phyloP scores from a whole-genome alignment of 768 basidiomycete genomes.

The Leccinellum luteum region DNA sequence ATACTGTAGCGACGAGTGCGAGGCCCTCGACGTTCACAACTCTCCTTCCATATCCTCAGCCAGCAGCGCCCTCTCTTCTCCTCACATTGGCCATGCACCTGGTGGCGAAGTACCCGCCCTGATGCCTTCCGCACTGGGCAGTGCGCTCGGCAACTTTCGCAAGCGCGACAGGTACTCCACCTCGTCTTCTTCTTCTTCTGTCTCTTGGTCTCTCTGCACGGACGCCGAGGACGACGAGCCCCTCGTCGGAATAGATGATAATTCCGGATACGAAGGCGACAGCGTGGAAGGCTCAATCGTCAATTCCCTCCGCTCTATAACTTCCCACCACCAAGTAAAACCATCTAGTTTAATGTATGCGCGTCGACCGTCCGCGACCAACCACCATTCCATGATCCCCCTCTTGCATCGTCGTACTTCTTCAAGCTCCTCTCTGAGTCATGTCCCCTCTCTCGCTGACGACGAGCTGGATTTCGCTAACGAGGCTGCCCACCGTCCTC shows the following conservation, averaged over 20 bases:
- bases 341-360: slow-evolving; percentile 59
- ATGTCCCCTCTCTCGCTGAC: slow-evolving; percentile 40
- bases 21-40: slow-evolving; percentile 51
- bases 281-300: slow-evolving; percentile 37
- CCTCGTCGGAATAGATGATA: slow-evolving; percentile 34
- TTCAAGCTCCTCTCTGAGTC: slow-evolving; percentile 35
- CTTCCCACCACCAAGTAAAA: slow-evolving; percentile 33
- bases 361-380: slow-evolving; percentile 68
- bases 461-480: slow-evolving; percentile 41
- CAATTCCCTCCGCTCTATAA: slow-evolving; percentile 42
- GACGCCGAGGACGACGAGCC: slow-evolving; percentile 59
- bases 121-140: slow-evolving; percentile 55
- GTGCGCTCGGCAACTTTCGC: slow-evolving; percentile 44
- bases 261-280: slow-evolving; percentile 30
- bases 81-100: slow-evolving; percentile 49
- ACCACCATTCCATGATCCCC: slow-evolving; percentile 61
- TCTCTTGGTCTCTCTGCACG: slow-evolving; percentile 61
- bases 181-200: slow-evolving; percentile 66
- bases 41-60: slow-evolving; percentile 65
- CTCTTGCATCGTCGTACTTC: slow-evolving; percentile 52
- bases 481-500: slow-evolving; percentile 25
- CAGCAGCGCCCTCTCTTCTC: slow-evolving; percentile 69
- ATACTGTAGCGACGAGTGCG: slow-evolving; percentile 72
- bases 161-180: slow-evolving; percentile 50
- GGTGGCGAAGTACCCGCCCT: slow-evolving; percentile 68